phyloP scores from a whole-genome alignment of 805 yeast genomes.

The Saccharomycopsis malanga region DNA sequence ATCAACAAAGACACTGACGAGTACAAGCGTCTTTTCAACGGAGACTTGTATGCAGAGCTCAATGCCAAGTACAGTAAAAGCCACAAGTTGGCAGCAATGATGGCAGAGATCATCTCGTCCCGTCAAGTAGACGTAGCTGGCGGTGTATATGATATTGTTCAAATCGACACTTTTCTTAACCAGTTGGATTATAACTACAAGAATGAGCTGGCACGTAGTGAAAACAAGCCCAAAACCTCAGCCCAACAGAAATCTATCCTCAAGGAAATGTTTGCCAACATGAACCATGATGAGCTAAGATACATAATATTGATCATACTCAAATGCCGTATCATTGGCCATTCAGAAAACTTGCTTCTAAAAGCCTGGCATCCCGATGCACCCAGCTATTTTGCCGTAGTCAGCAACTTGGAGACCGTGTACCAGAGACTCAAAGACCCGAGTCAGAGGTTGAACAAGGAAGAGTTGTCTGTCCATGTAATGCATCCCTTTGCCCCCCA shows the following conservation, averaged over 20 bases:
- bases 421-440: constrained; percentile 54
- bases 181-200: constrained; percentile 3
- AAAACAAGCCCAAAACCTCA: not conserved
- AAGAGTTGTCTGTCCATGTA: constrained; percentile 31
- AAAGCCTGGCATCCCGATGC: constrained; percentile 77
- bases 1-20: constrained; percentile 58
- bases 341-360: constrained; percentile 53
- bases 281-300: constrained; percentile 56
- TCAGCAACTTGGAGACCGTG: constrained; percentile 54
- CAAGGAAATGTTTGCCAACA: constrained; percentile 40
- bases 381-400: constrained; percentile 51
- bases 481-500: constrained; percentile 63
- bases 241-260: constrained; percentile 38
- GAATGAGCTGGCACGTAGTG: too few species aligned
- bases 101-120: constrained; percentile 44
- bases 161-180: constrained; percentile 20
- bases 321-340: constrained; percentile 51
- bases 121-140: constrained; percentile 32
- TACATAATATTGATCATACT: constrained; percentile 65
- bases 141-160: constrained; percentile 28
- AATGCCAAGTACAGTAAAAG: constrained; percentile 28
- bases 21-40: constrained; percentile 35
- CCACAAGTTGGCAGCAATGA: constrained; percentile 42
- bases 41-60: constrained; percentile 38
- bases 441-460: constrained; percentile 32